phyloP scores from a whole-genome alignment of 495 filamentous ascomycete genomes.

The Pseudoneurospora amorphoporcata region DNA sequence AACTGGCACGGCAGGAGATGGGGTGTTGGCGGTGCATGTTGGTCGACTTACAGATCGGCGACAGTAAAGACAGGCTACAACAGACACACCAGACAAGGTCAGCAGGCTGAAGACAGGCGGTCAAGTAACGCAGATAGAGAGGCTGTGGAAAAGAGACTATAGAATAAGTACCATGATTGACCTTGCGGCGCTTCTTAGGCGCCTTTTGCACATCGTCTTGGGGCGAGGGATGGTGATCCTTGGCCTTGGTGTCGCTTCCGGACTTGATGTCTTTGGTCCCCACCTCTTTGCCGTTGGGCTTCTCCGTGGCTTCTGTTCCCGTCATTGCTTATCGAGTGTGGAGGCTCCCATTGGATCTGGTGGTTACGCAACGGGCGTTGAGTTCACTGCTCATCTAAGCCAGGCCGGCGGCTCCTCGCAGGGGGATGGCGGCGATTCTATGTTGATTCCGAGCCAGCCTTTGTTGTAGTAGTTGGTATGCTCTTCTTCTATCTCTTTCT shows the following conservation, averaged over 20 bases:
- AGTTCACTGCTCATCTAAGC: constrained; percentile 38
- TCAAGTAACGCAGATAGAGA: constrained; percentile 14
- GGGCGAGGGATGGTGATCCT: constrained; percentile 33
- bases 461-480: neutral
- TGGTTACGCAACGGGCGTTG: constrained; percentile 41
- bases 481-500: neutral
- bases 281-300: constrained; percentile 37
- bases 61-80: constrained; percentile 94
- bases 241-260: constrained; percentile 34
- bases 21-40: constrained; percentile 18
- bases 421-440: constrained; percentile 23
- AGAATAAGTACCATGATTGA: constrained; percentile 82
- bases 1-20: constrained; percentile 6
- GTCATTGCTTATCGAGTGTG: constrained; percentile 25
- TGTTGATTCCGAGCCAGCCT: constrained; percentile 18
- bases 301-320: constrained; percentile 36
- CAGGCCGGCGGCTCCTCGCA: constrained; percentile 40
- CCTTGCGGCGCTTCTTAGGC: constrained; percentile 95
- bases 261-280: constrained; percentile 34
- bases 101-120: constrained; percentile 20
- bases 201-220: constrained; percentile 44
- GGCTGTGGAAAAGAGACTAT: constrained; percentile 10
- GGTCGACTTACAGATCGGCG: constrained; percentile 84
- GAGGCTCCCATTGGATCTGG: constrained; percentile 37
- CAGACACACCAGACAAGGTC: constrained; percentile 37